phyloP scores from a whole-genome alignment of 768 basidiomycete genomes.

The Pulveroboletus sp. region DNA sequence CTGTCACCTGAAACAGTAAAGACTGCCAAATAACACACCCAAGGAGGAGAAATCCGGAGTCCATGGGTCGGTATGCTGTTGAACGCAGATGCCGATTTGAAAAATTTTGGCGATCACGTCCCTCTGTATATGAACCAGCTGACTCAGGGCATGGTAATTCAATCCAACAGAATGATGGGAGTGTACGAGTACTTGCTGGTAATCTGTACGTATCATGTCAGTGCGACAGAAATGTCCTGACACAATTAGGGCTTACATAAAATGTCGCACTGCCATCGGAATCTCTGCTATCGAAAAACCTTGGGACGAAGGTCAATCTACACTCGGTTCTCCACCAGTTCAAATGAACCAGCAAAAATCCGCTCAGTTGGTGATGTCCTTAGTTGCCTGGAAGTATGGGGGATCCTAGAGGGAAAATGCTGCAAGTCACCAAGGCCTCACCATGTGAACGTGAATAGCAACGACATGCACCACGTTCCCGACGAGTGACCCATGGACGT shows the following conservation, averaged over 20 bases:
- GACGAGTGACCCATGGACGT: no score
- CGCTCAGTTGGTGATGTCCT: conserved; percentile 35
- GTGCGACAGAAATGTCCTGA: neutral
- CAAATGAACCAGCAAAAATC: conserved; percentile 43
- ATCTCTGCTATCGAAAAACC: no score
- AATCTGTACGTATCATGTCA: conserved; percentile 1
- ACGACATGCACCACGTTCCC: conserved; percentile 27
- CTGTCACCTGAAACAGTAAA: conserved; percentile 44
- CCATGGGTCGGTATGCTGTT: no score
- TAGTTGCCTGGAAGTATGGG: conserved; percentile 50
- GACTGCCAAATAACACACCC: no score
- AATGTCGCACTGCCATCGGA: conserved; percentile 40
- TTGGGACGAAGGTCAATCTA: neutral
- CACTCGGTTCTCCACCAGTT: neutral
- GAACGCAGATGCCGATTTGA: no score
- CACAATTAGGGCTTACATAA: conserved; percentile 17
- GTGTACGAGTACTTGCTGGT: conserved; percentile 22
- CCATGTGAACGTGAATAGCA: conserved; percentile 18
- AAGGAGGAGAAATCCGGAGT: no score
- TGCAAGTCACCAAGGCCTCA: conserved; percentile 43
- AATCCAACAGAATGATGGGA: neutral
- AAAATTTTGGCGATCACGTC: conserved; percentile 55
- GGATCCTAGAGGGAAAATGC: conserved; percentile 52
- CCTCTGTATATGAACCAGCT: conserved; percentile 55
- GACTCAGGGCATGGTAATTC: conserved; percentile 33